phyloP scores from a whole-genome alignment of 2,329 filamentous ascomycete species.

The Verticillium nonalfalfae region DNA sequence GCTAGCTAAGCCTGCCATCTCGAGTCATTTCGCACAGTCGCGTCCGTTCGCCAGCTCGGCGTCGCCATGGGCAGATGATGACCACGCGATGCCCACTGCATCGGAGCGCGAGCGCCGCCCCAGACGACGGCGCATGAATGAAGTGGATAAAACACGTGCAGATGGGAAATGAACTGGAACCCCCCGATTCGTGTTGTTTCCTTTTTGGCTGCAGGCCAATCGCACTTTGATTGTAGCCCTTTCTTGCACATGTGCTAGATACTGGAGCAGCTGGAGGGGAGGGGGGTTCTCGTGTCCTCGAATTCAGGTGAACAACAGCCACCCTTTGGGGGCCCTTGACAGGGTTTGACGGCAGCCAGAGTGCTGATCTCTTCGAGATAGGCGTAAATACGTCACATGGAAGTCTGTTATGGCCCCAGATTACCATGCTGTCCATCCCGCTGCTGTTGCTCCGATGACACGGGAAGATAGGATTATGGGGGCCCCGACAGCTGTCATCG shows the following conservation, averaged over 20 bases:
- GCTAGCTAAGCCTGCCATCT: not conserved
- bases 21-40: not conserved
- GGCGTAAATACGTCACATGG: not conserved
- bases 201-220: constrained; percentile 15
- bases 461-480: not conserved
- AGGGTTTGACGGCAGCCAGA: not conserved
- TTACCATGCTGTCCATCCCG: not conserved
- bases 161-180: not conserved
- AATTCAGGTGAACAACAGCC: constrained; percentile 13
- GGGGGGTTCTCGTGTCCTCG: constrained; percentile 11
- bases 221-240: not conserved
- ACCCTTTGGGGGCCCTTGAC: not conserved
- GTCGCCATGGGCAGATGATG: not conserved
- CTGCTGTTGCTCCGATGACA: not conserved
- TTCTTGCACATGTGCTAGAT: not conserved
- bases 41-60: not conserved
- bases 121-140: not conserved
- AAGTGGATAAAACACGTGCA: not conserved
- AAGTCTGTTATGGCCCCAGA: too few species aligned
- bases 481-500: not conserved
- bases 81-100: not conserved
- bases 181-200: not conserved
- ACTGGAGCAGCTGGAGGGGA: not conserved
- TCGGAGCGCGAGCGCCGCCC: not conserved
- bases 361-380: not conserved